Conservation (phyloP, 208 protist genomes). For the Polymyxa betae region DNA sequence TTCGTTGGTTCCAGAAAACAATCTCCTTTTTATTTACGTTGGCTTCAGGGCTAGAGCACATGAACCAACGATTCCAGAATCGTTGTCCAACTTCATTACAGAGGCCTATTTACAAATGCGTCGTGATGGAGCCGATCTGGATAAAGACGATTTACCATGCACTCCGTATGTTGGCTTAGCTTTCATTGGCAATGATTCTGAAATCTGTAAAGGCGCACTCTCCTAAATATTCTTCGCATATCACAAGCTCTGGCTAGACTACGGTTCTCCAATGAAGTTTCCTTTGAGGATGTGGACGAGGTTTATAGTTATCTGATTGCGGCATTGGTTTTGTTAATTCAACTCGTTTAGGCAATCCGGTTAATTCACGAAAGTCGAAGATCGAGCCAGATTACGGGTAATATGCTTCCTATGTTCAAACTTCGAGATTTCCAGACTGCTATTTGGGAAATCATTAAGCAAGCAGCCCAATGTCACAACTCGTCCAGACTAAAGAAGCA, state of each 20-base stretch:
- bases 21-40: not conserved
- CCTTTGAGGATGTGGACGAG: conserved; percentile 75
- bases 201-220: conserved; percentile 66
- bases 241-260: conserved; percentile 77
- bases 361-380: conserved; percentile 16
- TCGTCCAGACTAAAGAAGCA: not conserved
- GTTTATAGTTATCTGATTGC: no score
- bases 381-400: not conserved
- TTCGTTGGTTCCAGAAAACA: not conserved
- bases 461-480: not conserved
- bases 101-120: conserved; percentile 75
- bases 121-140: conserved; percentile 51
- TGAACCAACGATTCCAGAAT: conserved; percentile 70
- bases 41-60: conserved; percentile 56
- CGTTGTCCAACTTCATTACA: conserved; percentile 74
- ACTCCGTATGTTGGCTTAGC: conserved; percentile 17
- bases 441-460: conserved; percentile 47
- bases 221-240: conserved; percentile 82
- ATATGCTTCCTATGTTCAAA: conserved; percentile 15
- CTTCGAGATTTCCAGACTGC: conserved; percentile 36
- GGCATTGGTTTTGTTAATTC: not conserved
- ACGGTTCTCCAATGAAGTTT: conserved; percentile 67
- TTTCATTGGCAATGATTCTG: no score
- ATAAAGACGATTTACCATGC: conserved; percentile 49
- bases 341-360: not conserved